Evolutionary conservation across 2,329 filamentous ascomycete species (phyloP).

Genomic region (Arthrobotrys entomopaga): DNA sequence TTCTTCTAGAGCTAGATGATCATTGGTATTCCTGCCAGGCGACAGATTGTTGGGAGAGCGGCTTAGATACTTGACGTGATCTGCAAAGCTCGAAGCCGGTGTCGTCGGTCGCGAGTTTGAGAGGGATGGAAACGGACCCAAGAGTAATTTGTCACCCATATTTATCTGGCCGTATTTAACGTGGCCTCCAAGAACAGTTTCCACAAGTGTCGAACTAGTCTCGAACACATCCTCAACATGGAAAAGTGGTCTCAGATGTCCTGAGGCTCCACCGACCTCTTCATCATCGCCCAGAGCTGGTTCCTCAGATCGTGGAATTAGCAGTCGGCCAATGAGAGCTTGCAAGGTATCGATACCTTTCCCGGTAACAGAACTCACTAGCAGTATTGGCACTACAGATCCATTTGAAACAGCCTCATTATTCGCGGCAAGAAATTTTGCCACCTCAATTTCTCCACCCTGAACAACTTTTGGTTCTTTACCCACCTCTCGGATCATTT

Average conservation of each 20-base stretch:
- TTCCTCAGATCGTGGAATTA: constrained; percentile 71
- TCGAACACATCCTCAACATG: constrained; percentile 88
- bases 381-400: constrained; percentile 78
- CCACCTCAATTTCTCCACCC: constrained; percentile 59
- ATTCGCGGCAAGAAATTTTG: constrained; percentile 59
- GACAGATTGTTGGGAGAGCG: constrained; percentile 52
- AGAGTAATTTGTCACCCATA: constrained; percentile 78
- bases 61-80: constrained; percentile 66
- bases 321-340: constrained; percentile 79
- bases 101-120: constrained; percentile 56
- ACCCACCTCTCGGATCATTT: constrained; percentile 78
- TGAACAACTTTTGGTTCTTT: constrained; percentile 69
- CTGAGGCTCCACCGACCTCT: constrained; percentile 61
- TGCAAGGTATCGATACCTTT: constrained; percentile 83
- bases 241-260: constrained; percentile 73
- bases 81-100: constrained; percentile 61
- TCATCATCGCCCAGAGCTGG: constrained; percentile 62
- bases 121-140: constrained; percentile 77
- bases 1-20: constrained; percentile 66
- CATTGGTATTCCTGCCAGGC: constrained; percentile 63
- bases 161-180: constrained; percentile 80
- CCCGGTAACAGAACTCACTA: constrained; percentile 88
- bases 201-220: constrained; percentile 59
- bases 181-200: constrained; percentile 84
- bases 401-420: constrained; percentile 46